A percentile compares a stretch with the other conserved stretches of the same genome.
Evolutionary conservation across 768 basidiomycete genomes (phyloP).

Genomic region (Collybia sordida): DNA sequence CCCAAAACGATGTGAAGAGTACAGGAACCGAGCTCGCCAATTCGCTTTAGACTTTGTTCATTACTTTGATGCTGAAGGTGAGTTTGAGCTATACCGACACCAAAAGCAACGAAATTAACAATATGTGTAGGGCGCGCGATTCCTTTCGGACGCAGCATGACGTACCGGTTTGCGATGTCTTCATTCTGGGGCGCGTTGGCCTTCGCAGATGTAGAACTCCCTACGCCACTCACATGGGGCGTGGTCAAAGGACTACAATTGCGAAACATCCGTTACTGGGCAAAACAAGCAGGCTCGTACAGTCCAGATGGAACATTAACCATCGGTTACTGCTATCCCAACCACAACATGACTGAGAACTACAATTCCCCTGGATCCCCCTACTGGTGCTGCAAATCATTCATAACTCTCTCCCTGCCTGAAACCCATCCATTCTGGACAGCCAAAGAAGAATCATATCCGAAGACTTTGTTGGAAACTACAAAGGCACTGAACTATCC

Average conservation of each 20-base stretch:
- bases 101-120: neutral
- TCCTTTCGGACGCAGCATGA: constrained; percentile 74
- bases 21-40: constrained; percentile 56
- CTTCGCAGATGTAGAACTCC: constrained; percentile 67
- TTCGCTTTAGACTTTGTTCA: constrained; percentile 73
- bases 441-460: constrained; percentile 65
- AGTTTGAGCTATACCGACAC: constrained; percentile 7
- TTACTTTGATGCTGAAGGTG: constrained; percentile 75
- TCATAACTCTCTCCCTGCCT: constrained; percentile 63
- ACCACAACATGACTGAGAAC: constrained; percentile 75
- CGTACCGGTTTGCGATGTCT: constrained; percentile 81
- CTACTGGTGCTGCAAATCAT: constrained; percentile 83
- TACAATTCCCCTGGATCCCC: constrained; percentile 79
- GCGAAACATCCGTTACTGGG: constrained; percentile 73
- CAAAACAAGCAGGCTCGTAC: constrained; percentile 60
- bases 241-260: constrained; percentile 72
- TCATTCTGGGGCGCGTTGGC: constrained; percentile 77
- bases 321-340: constrained; percentile 70
- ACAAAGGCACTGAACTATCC: constrained; percentile 59
- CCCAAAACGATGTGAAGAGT: constrained; percentile 63
- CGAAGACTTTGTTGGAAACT: constrained; percentile 41
- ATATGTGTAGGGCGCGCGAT: constrained; percentile 58
- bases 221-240: constrained; percentile 73
- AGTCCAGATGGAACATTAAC: constrained; percentile 67
- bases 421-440: constrained; percentile 74